Percentiles rank a stretch among this genome's conserved stretches.
These are phyloP conservation scores for Persicaria maculosa DNA, from an alignment of 148 eudicot species.

Conservation along the genomic window DNA sequence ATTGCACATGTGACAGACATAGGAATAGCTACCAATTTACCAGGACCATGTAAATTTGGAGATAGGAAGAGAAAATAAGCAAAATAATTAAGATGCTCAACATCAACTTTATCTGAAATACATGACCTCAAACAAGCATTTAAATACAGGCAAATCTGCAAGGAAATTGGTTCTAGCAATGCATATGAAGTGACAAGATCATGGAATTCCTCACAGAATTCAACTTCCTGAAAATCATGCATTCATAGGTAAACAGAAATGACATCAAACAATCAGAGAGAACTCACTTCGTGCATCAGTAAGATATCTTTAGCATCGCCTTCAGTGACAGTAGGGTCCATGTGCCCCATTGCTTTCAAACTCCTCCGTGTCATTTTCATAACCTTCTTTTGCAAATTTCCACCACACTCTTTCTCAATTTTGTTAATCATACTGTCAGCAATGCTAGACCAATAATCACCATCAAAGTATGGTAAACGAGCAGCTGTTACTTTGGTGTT, in stretches of 20 bases:
- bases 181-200: not conserved
- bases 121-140: not conserved
- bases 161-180: not conserved
- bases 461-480: constrained; percentile 87
- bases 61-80: not conserved
- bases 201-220: not conserved
- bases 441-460: constrained; percentile 73
- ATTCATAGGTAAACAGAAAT: not conserved
- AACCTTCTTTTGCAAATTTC: constrained; percentile 31
- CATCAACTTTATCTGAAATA: not conserved
- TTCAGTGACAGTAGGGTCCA: constrained; percentile 41
- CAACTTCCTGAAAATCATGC: not conserved
- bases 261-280: not conserved
- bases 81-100: not conserved
- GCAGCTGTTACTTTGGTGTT: constrained; percentile 66
- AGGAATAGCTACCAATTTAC: not conserved
- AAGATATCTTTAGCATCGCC: constrained; percentile 57
- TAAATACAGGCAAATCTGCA: not conserved
- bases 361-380: constrained; percentile 45
- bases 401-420: constrained; percentile 40
- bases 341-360: constrained; percentile 68
- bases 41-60: not conserved
- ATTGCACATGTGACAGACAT: not conserved
- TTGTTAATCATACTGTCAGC: constrained; percentile 47
- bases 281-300: constrained; percentile 71